Base-by-base conservation (phyloP, 371 early-diverging fungal genomes). In the Circinella umbellata region DNA sequence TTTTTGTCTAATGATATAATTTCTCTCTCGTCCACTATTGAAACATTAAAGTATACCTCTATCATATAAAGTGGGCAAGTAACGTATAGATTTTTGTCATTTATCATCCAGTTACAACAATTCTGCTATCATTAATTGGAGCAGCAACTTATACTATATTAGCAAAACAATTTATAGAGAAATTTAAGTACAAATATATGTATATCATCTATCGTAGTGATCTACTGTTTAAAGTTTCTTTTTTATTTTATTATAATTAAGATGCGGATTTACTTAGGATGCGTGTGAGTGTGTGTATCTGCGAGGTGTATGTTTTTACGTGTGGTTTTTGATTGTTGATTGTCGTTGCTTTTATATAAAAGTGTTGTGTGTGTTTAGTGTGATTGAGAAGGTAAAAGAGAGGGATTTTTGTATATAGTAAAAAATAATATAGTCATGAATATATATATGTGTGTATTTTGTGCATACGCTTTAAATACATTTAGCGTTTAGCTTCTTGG, bases 401-500 rank as follows among this genome's bases (percentile, higher is more conserved):
- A 11, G 42, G 42, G 6, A 11, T 42, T 42, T 42, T 42, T 42
- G 42, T 42, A 42, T 42, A 42, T 42, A 42, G 42, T 42, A 42
- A 42, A 42, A 42, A 42, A 42, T 42, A 42, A 42, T 42, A 42
- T 42, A 42, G 27, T 27, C 27, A 1, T 17, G 14, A 13, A n/a
- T 51, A 14, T 51, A 17, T 51, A n/a, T 13, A n/a, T 17, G 51
- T 51, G 51, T 15, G 51, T 51, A 15, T 51, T 8, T 51, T 51
- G 51, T 51, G 14, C 15, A 17, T 51, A 15, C 15, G 4, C n/a
- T 17, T 51, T 17, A 15, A 51, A n/a, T 51, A n/a, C n/a, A 51
- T 51, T 72, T 68, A 74, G 55, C 72, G 72, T 53, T 77, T 77
- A 36, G 78, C 75, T 68, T 74, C 73, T 42, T 66, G 18, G 55